Conservation (phyloP, 768 basidiomycete genomes). For the Mycena rebaudengoi region DNA sequence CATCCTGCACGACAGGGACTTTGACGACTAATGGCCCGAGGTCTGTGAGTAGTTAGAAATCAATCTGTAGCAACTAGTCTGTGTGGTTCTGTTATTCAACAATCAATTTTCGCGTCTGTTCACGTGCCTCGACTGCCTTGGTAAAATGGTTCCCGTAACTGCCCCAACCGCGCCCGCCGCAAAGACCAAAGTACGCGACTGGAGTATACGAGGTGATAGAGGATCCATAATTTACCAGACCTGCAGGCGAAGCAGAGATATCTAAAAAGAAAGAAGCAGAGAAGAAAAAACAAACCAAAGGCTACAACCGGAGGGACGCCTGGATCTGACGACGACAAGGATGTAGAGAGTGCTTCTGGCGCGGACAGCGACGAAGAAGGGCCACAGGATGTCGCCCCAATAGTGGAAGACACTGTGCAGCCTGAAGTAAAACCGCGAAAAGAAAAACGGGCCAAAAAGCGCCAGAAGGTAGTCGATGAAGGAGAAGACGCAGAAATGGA, state of each 20-base stretch:
- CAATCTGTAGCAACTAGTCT: no score
- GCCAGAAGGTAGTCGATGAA: slow-evolving; percentile 44
- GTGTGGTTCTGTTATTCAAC: no score
- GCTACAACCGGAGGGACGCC: slow-evolving; percentile 9
- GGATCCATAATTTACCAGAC: slow-evolving; percentile 30
- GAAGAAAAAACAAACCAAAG: slow-evolving; percentile 57
- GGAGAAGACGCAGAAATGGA: slow-evolving; percentile 30
- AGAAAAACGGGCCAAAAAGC: slow-evolving; percentile 52
- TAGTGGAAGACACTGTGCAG: slow-evolving; percentile 24
- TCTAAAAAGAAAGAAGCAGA: slow-evolving; percentile 73
- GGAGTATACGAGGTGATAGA: not conserved
- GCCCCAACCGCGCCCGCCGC: not conserved
- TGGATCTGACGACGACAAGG: slow-evolving; percentile 35
- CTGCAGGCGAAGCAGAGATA: slow-evolving; percentile 72
- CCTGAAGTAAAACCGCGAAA: slow-evolving; percentile 19
- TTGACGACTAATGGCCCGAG: no score
- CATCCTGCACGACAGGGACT: slow-evolving; percentile 14
- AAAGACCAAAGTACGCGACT: slow-evolving; percentile 7
- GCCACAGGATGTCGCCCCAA: slow-evolving; percentile 23
- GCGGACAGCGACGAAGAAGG: slow-evolving; percentile 28
- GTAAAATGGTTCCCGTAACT: slow-evolving; percentile 6
- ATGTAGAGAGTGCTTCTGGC: slow-evolving; percentile 31
- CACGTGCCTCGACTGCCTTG: not conserved
- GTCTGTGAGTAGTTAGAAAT: no score
- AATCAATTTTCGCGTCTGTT: not conserved